Percentiles rank a stretch among this genome's conserved stretches.
Evolutionary conservation across 208 protist species (phyloP).

Genomic region (Crithidia brevicula): DNA sequence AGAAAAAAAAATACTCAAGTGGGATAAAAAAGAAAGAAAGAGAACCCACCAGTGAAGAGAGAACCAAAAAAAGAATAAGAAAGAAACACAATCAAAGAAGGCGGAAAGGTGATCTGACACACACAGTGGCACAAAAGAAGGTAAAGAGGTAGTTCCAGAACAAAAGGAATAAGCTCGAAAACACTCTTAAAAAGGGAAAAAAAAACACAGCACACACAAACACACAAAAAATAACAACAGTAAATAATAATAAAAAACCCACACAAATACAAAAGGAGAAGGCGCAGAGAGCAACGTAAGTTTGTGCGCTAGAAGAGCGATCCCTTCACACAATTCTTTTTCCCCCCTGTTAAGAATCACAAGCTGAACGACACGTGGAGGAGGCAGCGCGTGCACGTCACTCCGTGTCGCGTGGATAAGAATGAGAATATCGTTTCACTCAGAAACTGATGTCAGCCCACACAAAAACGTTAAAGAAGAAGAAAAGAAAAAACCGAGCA

Average conservation of each 20-base stretch:
- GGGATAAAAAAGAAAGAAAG: neutral
- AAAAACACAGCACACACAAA: neutral
- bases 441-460: no score
- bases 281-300: no score
- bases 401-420: no score
- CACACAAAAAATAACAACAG: neutral
- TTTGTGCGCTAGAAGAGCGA: no score
- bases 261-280: neutral
- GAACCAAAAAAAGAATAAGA: constrained; percentile 10
- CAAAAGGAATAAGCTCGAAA: neutral
- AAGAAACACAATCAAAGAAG: constrained; percentile 11
- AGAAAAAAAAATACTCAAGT: neutral
- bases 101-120: neutral
- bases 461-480: no score
- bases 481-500: no score
- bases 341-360: no score
- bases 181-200: neutral
- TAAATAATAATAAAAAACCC: neutral
- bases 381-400: no score
- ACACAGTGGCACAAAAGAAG: neutral
- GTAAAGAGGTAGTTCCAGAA: neutral
- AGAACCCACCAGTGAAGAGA: no score
- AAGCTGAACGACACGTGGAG: no score
- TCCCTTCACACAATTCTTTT: no score
- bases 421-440: no score